Evolutionary conservation across 306 rosid genomes (phyloP), one percentile per base, ranked within the genome.

Genomic region (Pterocarpus santalinus): DNA sequence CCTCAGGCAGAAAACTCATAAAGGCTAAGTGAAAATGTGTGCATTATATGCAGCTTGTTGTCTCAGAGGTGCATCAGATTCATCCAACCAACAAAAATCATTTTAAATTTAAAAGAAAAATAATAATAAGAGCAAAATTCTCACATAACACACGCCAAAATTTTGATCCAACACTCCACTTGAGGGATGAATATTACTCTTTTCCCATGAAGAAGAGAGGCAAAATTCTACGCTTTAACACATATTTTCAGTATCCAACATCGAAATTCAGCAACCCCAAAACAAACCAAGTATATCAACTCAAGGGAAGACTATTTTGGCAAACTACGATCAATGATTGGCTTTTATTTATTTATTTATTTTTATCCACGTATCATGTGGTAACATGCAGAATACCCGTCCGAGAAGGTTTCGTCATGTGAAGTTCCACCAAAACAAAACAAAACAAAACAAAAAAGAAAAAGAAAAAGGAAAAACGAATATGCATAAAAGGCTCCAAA

Each of bases 351-450:
- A 71, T 13, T 22, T 22, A 22, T 65, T 12, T 57, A 49, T 3
- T 47, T 74, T 8, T 32, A 11, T 5, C 10, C 10, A 11, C 9
- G 13, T 52, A 68, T 68, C 81, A 84, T 43, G 81, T 80, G 84
- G 81, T 52, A 69, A 84, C 87, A 68, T 84, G 81, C 75, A 43
- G 5, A 68, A 60, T 55, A 14, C 84, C 80, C 77, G 38, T 5
- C 5, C 14, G 12, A 58, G 16, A 68, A 62, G 87, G 64, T 61
- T 68, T 74, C 14, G 46, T 61, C 79, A 84, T 75, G 87, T 80
- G 87, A 53, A 68, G 73, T 63, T 74, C 61, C 84, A 73, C n/a
- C 13, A 47, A 47, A 9, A 10, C 0, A 47, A 47, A 47, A 28
- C n/a, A n/a, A n/a, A n/a, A n/a, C 58, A 36, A 73, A 34, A 47